phyloP scores from a whole-genome alignment of 1,139 yeast species.

The Kurtzmaniella quercitrusa region DNA sequence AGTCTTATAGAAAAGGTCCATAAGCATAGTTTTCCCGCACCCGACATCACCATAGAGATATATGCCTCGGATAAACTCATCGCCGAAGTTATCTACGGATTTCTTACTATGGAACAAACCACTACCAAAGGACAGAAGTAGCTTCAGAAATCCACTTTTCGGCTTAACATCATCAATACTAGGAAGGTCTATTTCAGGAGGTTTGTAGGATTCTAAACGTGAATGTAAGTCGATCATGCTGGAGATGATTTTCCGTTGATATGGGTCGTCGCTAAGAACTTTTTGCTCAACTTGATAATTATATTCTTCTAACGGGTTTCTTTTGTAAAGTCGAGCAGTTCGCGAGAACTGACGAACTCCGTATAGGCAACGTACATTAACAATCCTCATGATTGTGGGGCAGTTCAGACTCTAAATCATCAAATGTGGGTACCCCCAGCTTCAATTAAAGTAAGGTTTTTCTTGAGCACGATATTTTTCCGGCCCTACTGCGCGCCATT shows the following conservation, averaged over 20 bases:
- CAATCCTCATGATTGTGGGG: neutral
- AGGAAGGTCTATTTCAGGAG: constrained; percentile 54
- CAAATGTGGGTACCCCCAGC: neutral
- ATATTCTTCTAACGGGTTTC: constrained; percentile 58
- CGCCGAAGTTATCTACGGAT: constrained; percentile 9
- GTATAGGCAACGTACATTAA: neutral
- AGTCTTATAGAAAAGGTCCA: constrained; percentile 89
- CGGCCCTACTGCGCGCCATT: neutral
- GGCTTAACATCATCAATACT: constrained; percentile 44
- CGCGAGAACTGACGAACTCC: neutral
- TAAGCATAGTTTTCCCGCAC: constrained; percentile 96
- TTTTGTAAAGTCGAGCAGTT: neutral
- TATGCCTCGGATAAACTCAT: constrained; percentile 61
- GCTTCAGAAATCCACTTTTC: constrained; percentile 37
- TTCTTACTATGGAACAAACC: constrained; percentile 4
- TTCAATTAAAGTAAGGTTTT: neutral
- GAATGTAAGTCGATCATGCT: constrained; percentile 51
- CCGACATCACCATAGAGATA: constrained; percentile 97
- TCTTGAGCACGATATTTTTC: neutral
- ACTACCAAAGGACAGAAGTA: constrained; percentile 30
- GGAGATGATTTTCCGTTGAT: constrained; percentile 60
- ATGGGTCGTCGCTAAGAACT: constrained; percentile 57
- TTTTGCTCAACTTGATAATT: constrained; percentile 51
- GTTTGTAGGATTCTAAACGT: constrained; percentile 43
- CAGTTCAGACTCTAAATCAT: neutral